Evolutionary conservation across 129 eudicot genomes (phyloP), one percentile per base, ranked within the genome.

Genomic region (Tagetes patula): DNA sequence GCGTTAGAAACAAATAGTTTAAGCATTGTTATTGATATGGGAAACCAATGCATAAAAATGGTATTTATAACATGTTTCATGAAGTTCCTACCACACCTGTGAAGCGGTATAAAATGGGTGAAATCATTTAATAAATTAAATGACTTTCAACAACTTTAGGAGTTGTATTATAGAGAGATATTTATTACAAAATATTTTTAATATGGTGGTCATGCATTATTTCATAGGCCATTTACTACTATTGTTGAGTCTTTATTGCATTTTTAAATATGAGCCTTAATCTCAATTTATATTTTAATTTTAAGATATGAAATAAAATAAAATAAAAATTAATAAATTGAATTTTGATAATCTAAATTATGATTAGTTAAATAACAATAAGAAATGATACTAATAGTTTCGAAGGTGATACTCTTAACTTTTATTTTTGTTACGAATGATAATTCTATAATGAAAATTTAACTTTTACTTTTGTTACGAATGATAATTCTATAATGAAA

Each of bases 201-300:
- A 42, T 43, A 14, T 71, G 71, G 71, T 2, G 64, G 82, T 63
- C 72, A 50, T 62, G 50, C 71, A 65, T 78, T 9, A 71, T 65
- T 53, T 64, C 72, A 64, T 63, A 52, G 61, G 42, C 34, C 73
- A 78, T 78, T 78, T 41, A 78, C 61, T 78, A 71, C 77, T 73
- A 64, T 65, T 78, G 77, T 65, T 56, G 74, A 58, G 55, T 54
- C 53, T 79, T 65, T 65, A 79, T 72, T 72, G 69, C 69, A 31
- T 56, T 64, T 64, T n/a, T 31, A 63, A 54, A 58, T 36, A 58
- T n/a, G 11, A 14, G 42, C 43, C 46, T n/a, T 68, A 42, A 33
- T 67, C 54, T 6, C 12, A 38, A 63, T 32, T 10, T 45, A 60
- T 5, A 46, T 43, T 43, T 45, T 42, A 1, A 55, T 8, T 55